Evolutionary conservation across 192 early-diverging fungal genomes (phyloP), one percentile per base, ranked within the genome.

Genomic region (Coemansia sp.): DNA sequence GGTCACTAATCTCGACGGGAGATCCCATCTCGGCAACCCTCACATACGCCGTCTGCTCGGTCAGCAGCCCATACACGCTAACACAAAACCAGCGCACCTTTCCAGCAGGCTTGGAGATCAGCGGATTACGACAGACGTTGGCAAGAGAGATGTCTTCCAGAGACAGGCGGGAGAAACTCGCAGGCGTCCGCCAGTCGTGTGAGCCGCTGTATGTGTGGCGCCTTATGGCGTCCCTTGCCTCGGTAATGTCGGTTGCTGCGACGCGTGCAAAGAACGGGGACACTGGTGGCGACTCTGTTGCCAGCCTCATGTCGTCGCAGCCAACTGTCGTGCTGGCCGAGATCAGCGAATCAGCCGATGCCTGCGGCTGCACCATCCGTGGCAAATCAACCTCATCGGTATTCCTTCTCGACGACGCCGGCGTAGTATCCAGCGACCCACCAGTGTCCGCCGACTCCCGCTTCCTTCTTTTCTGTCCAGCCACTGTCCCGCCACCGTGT

Each of bases 371-470:
- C 40, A 65, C 50, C 56, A 65, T 54, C 27, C 48, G 46, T 29
- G 50, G 59, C 40, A 63, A 53, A 11, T 56, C 24, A 27, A 68
- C 62, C 60, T 67, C 68, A 38, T 70, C 74, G 3, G 67, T 70
- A 57, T 70, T 76, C 14, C 74, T 41, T n/a, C 68, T 63, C 18
- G 74, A 76, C 8, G 63, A 39, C 15, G 68, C 68, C 22, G 74
- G 74, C 4, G 74, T 76, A 27, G 74, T 76, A 27, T 62, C 74
- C 41, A 65, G 39, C 40, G 56, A n/a, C n/a, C n/a, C n/a, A n/a
- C n/a, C n/a, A n/a, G n/a, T n/a, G n/a, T 41, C 15, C 18, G 26
- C 29, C 38, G 58, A 26, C 29, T 36, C 43, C 3, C 18, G 29
- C 10, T 32, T 60, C n/a, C 37, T 37, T 14, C 37, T n/a, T n/a